Evolutionary conservation across 2,329 filamentous ascomycete species (phyloP), one percentile per base, ranked within the genome.

Genomic region (Orbilia blumenaviensis): DNA sequence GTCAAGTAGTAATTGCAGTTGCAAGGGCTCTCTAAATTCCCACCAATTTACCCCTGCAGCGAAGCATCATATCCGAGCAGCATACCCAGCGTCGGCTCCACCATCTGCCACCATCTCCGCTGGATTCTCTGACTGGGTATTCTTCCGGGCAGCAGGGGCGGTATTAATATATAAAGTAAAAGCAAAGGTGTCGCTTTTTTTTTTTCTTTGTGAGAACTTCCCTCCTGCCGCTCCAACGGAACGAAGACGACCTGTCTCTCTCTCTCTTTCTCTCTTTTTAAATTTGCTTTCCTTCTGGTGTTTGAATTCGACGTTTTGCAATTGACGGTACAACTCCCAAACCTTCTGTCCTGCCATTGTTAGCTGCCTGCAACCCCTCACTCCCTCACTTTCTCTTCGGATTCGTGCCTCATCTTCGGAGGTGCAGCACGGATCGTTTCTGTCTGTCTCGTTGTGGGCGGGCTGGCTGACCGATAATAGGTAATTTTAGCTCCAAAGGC

Each of bases 1-100:
- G 27, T 46, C 2, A 46, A 50, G 25, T 34, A n/a, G n/a, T n/a
- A n/a, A n/a, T n/a, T n/a, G n/a, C n/a, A n/a, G n/a, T 63, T 50
- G 25, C 21, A 56, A 38, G 50, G 29, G 29, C 18, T n/a, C n/a
- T n/a, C 16, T 36, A 10, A 10, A n/a, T 44, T 36, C 25, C 34
- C 48, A 63, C 61, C 52, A 74, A 74, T 74, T 75, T 75, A 66
- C 71, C 71, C 71, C 71, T 75, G 71, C 71, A 75, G 66, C 66
- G 25, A 63, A 42, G n/a, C 23, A 61, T 42, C 46, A 69, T 69
- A 69, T 61, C 34, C 56, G 52, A 56, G 52, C 56, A 61, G 56
- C 38, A 42, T 29, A 44, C 44, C 56, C 56, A 21, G 23, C 16
- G 36, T 63, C 56, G 56, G 56, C 54, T 63, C 54, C 66, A 62